These are phyloP conservation scores for Boletus hoseneyae DNA, from an alignment of 1,284 basidiomycete genomes.

Conservation along the genomic window DNA sequence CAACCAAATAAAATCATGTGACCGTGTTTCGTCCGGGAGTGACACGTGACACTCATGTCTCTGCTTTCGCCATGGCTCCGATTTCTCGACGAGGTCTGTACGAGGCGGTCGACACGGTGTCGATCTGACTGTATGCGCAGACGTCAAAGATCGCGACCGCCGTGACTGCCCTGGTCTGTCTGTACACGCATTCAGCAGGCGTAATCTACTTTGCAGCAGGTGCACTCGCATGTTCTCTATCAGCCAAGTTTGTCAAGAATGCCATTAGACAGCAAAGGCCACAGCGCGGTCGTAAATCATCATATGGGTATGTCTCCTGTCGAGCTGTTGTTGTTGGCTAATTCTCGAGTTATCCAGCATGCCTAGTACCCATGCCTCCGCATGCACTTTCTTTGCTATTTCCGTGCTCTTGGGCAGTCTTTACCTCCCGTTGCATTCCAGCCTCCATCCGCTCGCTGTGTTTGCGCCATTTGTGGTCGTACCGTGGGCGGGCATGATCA, in stretches of 20 bases:
- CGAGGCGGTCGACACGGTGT: not conserved
- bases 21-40: conserved; percentile 28
- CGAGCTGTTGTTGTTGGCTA: conserved; percentile 1
- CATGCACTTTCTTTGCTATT: conserved; percentile 66
- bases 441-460: conserved; percentile 36
- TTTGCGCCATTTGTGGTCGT: conserved; percentile 46
- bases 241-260: conserved; percentile 69
- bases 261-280: conserved; percentile 75
- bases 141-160: conserved; percentile 46
- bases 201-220: conserved; percentile 67
- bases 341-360: conserved; percentile 50
- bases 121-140: conserved; percentile 18
- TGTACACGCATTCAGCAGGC: conserved; percentile 69
- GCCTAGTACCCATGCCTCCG: conserved; percentile 86
- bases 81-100: conserved; percentile 35
- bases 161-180: conserved; percentile 52
- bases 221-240: conserved; percentile 56
- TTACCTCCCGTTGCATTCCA: conserved; percentile 50
- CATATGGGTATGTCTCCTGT: conserved; percentile 56
- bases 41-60: conserved; percentile 19
- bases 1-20: conserved; percentile 33
- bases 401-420: conserved; percentile 63
- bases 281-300: conserved; percentile 45
- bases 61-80: conserved; percentile 20
- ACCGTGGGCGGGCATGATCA: conserved; percentile 54